These are phyloP conservation scores for Davidsoniella australis DNA, from an alignment of 2,329 filamentous ascomycete genomes.

Conservation along the genomic window DNA sequence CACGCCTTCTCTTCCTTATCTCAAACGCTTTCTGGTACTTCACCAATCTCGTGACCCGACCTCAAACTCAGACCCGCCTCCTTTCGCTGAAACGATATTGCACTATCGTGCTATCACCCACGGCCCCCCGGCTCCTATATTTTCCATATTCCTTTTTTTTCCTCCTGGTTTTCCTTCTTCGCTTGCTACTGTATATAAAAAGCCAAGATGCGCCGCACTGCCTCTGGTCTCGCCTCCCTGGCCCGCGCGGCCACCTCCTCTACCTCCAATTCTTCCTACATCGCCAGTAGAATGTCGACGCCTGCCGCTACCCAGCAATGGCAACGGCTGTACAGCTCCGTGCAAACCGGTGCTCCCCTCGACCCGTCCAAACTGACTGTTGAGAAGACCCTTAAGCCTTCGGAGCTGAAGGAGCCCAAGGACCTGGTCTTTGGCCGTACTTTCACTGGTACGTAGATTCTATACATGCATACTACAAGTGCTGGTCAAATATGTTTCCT, in stretches of 20 bases:
- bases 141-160: neutral
- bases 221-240: constrained; percentile 5
- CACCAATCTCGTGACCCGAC: too few relatives aligned
- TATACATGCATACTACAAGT: neutral
- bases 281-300: neutral
- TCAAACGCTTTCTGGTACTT: too few relatives aligned
- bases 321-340: constrained; percentile 16
- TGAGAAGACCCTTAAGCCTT: constrained; percentile 58
- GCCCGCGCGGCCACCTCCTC: constrained; percentile 1
- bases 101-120: too few relatives aligned
- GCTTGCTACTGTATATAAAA: neutral
- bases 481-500: neutral
- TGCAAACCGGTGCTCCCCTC: constrained; percentile 42
- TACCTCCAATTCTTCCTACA: neutral
- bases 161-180: neutral
- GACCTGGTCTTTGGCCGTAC: constrained; percentile 78
- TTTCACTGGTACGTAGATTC: constrained; percentile 55
- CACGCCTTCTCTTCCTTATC: too few relatives aligned
- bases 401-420: constrained; percentile 54
- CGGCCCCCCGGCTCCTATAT: neutral
- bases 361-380: constrained; percentile 64
- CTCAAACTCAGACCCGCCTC: too few relatives aligned
- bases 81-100: too few relatives aligned
- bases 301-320: constrained; percentile 1
- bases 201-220: constrained; percentile 9